Percentiles rank a stretch among this genome's conserved stretches.
Evolutionary conservation across 768 basidiomycete genomes (phyloP).

Genomic region (Trametes coccinea): DNA sequence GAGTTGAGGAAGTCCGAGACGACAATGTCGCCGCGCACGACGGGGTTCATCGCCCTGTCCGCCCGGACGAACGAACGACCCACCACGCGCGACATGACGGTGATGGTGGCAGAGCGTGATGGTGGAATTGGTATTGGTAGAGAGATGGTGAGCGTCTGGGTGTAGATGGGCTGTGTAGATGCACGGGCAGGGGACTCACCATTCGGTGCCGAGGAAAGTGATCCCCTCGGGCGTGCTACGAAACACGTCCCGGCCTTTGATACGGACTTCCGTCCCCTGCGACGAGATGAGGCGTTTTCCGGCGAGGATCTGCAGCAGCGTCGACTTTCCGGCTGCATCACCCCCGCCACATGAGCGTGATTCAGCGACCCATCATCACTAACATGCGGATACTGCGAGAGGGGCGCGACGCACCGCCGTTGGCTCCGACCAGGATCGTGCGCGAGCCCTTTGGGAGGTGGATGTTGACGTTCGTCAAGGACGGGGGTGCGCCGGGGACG

Average conservation of each 20-base stretch:
- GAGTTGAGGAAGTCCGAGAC: constrained; percentile 97
- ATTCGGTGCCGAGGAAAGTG: constrained; percentile 92
- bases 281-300: constrained; percentile 78
- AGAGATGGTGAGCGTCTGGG: not conserved
- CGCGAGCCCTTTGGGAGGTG: constrained; percentile 72
- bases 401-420: constrained; percentile 70
- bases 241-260: constrained; percentile 88
- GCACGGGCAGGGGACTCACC: constrained; percentile 47
- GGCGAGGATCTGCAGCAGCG: constrained; percentile 89
- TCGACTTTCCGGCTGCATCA: constrained; percentile 85
- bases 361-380: not conserved
- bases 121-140: not conserved
- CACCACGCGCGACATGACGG: not conserved
- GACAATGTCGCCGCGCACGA: constrained; percentile 88
- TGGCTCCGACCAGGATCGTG: constrained; percentile 88
- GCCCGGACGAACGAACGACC: not conserved
- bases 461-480: constrained; percentile 67
- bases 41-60: constrained; percentile 91
- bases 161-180: not conserved
- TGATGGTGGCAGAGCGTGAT: not conserved
- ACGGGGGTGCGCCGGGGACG: constrained; percentile 40
- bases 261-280: constrained; percentile 54
- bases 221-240: constrained; percentile 80
- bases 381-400: not conserved
- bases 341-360: not conserved